phyloP scores from a whole-genome alignment of 805 yeast species.

The Candida manassasensis region DNA sequence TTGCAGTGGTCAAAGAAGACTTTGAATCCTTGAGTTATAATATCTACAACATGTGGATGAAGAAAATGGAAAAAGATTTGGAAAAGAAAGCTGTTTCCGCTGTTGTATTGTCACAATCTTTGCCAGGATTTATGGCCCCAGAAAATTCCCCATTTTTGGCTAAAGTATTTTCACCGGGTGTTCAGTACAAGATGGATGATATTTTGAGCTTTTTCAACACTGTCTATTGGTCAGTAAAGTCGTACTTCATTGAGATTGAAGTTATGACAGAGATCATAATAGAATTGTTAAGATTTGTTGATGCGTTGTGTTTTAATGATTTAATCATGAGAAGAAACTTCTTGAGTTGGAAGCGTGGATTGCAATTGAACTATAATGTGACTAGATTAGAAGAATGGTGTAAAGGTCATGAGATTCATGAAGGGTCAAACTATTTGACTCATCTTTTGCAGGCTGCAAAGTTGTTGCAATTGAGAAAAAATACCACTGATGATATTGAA shows the following conservation, averaged over 20 bases:
- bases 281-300: constrained; percentile 80
- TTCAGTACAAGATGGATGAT: constrained; percentile 90
- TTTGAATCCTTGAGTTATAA: constrained; percentile 89
- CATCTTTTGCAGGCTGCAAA: constrained; percentile 92
- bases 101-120: constrained; percentile 86
- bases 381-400: constrained; percentile 99
- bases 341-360: constrained; percentile 95
- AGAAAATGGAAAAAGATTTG: constrained; percentile 83
- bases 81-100: constrained; percentile 94
- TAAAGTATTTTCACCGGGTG: constrained; percentile 69
- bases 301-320: constrained; percentile 92
- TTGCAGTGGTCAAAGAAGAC: constrained; percentile 89
- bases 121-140: constrained; percentile 92
- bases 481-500: constrained; percentile 82
- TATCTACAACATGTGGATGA: constrained; percentile 95
- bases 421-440: constrained; percentile 76
- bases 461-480: constrained; percentile 85
- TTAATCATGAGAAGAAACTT: constrained; percentile 91
- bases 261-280: constrained; percentile 80
- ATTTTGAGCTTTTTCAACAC: constrained; percentile 82
- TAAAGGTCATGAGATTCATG: constrained; percentile 84
- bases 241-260: constrained; percentile 79
- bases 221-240: constrained; percentile 89
- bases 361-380: constrained; percentile 93
- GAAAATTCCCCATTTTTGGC: constrained; percentile 78